Evolutionary conservation across 2,329 filamentous ascomycete species (phyloP).

Genomic region (Pseudogymnoascus sp.): DNA sequence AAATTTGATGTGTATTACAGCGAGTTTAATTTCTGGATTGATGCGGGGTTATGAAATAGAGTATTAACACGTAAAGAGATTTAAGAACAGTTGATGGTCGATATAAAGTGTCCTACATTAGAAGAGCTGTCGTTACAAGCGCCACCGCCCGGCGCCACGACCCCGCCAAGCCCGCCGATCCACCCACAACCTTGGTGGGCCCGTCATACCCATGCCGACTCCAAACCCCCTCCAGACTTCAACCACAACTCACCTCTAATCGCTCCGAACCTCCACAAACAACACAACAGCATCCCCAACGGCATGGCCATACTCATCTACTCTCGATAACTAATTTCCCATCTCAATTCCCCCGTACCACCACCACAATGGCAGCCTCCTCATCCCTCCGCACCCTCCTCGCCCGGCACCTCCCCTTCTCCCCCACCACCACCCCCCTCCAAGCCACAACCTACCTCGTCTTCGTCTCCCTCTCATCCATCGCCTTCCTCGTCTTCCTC

Average conservation of each 20-base stretch:
- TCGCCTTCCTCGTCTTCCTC: constrained; percentile 82
- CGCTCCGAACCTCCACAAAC: not conserved
- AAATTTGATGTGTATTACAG: not conserved
- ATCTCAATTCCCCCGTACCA: not conserved
- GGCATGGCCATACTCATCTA: not conserved
- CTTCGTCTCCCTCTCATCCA: constrained; percentile 76
- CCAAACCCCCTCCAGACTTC: not conserved
- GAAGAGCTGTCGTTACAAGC: not conserved
- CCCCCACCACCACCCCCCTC: constrained; percentile 47
- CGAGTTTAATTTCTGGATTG: not conserved
- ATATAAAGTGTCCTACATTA: not conserved
- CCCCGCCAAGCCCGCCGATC: not conserved
- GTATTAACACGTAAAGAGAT: not conserved
- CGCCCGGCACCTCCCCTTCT: constrained; percentile 39
- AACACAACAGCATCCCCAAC: not conserved
- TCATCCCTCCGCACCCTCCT: not conserved
- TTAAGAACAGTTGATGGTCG: not conserved
- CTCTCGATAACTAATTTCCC: not conserved
- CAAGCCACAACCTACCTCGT: constrained; percentile 69
- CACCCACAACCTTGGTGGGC: not conserved
- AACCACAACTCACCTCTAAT: not conserved
- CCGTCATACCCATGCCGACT: not conserved
- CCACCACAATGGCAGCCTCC: not conserved
- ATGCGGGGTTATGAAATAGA: not conserved
- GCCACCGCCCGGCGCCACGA: not conserved